A percentile compares a stretch with the other conserved stretches of the same genome.
Conservation (phyloP, 208 protist genomes). For the Naegleria gruberi region DNA sequence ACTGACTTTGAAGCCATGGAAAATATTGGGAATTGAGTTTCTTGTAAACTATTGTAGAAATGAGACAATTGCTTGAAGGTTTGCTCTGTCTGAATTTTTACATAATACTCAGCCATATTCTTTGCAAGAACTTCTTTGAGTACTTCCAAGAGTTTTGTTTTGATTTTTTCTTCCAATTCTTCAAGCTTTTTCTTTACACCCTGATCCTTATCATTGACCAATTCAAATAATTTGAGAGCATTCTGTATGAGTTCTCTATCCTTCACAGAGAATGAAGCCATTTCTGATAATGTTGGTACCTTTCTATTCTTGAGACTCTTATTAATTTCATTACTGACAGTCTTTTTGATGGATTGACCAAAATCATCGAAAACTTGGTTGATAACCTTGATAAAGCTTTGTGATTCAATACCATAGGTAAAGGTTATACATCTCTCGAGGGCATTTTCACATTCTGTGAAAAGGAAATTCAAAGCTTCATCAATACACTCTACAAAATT, state of each 20-base stretch:
- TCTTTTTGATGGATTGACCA: not conserved
- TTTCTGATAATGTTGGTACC: not conserved
- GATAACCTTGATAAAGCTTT: not conserved
- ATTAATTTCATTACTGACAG: not conserved
- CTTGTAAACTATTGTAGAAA: constrained; percentile 4
- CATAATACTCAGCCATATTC: not conserved
- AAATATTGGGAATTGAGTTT: not conserved
- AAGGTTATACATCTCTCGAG: not conserved
- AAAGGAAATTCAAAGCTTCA: not conserved
- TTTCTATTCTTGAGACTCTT: not conserved
- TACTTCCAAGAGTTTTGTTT: not conserved
- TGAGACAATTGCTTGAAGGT: not conserved
- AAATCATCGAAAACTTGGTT: constrained; percentile 11
- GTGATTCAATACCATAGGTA: not conserved
- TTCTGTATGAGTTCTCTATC: not conserved
- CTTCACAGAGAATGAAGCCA: not conserved
- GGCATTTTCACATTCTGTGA: not conserved
- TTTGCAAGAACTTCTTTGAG: not conserved
- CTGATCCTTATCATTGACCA: not conserved
- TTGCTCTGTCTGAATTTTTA: not conserved
- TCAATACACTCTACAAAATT: not conserved
- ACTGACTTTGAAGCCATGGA: not conserved
- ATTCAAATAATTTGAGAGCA: not conserved
- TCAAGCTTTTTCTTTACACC: not conserved
- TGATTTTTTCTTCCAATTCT: not conserved